phyloP scores from a whole-genome alignment of 805 yeast species.

The Sungouiozyma ichnusensis region DNA sequence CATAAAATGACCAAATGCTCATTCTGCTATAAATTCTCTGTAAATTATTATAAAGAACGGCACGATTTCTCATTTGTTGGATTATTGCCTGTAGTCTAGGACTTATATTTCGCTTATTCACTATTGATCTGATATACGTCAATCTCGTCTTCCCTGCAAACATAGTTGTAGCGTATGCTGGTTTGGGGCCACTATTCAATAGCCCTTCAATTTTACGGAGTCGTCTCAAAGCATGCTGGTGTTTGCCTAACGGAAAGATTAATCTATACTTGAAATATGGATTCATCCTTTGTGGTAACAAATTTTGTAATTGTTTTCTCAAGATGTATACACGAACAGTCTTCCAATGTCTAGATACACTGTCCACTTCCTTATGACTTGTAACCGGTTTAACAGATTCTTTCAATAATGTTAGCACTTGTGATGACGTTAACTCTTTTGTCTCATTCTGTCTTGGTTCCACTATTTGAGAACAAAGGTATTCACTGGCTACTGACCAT shows the following conservation, averaged over 20 bases:
- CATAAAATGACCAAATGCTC: conserved; percentile 21
- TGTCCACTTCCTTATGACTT: conserved; percentile 1
- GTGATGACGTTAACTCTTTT: not conserved
- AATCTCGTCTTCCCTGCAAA: conserved; percentile 18
- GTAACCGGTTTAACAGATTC: not conserved
- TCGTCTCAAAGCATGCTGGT: conserved; percentile 11
- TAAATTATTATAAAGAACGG: conserved; percentile 16
- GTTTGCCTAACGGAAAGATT: conserved; percentile 22
- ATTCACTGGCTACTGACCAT: not conserved
- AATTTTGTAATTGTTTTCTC: conserved; percentile 6
- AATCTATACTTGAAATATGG: conserved; percentile 10
- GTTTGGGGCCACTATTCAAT: conserved; percentile 21
- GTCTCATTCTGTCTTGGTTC: not conserved
- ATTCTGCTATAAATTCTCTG: conserved; percentile 7
- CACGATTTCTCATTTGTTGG: conserved; percentile 14
- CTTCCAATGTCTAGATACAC: conserved; percentile 7
- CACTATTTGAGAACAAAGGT: not conserved
- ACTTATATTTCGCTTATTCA: conserved; percentile 22
- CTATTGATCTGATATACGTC: conserved; percentile 25
- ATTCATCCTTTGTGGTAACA: conserved; percentile 12
- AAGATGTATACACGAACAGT: conserved; percentile 13
- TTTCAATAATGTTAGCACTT: not conserved
- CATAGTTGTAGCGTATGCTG: conserved; percentile 14
- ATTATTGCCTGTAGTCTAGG: conserved; percentile 14
- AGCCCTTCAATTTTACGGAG: conserved; percentile 12